Conservation (phyloP, 352 stramenopile species). For the Pythium scleroteichum region DNA sequence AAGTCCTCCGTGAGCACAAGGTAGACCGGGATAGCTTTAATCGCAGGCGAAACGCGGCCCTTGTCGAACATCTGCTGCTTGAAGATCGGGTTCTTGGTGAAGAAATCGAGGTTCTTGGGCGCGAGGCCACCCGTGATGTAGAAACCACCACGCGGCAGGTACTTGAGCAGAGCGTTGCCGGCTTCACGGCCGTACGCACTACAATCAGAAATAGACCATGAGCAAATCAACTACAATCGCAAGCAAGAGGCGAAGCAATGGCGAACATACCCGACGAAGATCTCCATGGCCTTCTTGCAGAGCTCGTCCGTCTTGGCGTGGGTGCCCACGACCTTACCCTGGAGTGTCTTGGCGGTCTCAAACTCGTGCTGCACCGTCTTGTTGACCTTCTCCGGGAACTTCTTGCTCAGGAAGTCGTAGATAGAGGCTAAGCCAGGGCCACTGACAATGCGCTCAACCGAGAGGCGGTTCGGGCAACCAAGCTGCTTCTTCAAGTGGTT, state of each 20-base stretch:
- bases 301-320: conserved; percentile 84
- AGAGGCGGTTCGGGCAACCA: conserved; percentile 85
- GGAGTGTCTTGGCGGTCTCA: conserved; percentile 53
- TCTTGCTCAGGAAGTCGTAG: conserved; percentile 94
- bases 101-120: conserved; percentile 96
- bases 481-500: conserved; percentile 88
- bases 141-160: conserved; percentile 94
- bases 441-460: conserved; percentile 95
- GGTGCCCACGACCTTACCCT: conserved; percentile 86
- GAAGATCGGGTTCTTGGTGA: conserved; percentile 83
- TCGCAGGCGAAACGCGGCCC: conserved; percentile 79
- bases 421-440: conserved; percentile 95
- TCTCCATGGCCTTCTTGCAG: conserved; percentile 91
- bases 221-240: conserved; percentile 4
- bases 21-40: conserved; percentile 84
- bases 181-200: conserved; percentile 94
- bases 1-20: conserved; percentile 91
- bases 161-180: conserved; percentile 94
- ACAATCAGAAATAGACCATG: not conserved
- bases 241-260: not conserved
- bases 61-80: conserved; percentile 88
- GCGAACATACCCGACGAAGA: conserved; percentile 88
- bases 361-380: conserved; percentile 74
- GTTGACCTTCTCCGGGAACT: conserved; percentile 90
- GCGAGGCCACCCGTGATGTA: conserved; percentile 97